Evolutionary conservation across 306 rosid genomes (phyloP).

Genomic region (peach (Prunus persica)): DNA sequence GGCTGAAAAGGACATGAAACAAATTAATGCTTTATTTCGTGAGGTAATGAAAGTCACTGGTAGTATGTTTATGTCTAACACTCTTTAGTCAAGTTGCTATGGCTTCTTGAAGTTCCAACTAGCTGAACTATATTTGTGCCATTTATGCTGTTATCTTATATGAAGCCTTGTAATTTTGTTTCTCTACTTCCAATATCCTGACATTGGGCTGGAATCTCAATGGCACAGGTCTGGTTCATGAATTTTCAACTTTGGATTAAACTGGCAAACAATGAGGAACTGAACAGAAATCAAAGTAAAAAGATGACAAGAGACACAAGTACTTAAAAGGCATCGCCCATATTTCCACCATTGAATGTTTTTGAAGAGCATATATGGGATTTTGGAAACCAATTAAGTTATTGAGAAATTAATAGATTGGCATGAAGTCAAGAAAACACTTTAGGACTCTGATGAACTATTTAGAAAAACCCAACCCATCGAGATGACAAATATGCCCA

Average conservation of each 20-base stretch:
- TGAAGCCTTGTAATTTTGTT: neutral
- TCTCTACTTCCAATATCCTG: too few relatives aligned
- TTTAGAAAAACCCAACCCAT: neutral
- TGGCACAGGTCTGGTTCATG: neutral
- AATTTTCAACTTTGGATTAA: neutral
- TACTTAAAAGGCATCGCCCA: neutral
- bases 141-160: neutral
- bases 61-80: neutral
- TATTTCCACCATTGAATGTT: neutral
- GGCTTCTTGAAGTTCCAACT: neutral
- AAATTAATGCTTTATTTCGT: constrained; percentile 68
- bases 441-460: neutral
- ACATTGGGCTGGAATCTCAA: neutral
- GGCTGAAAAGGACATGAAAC: constrained; percentile 88
- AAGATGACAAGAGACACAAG: neutral
- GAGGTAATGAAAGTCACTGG: constrained; percentile 57
- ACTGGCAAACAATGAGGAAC: neutral
- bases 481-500: neutral
- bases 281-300: too few relatives aligned
- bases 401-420: neutral
- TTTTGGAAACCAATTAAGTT: neutral
- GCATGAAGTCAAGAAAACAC: neutral
- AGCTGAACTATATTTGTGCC: neutral
- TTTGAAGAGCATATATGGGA: neutral
- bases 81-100: neutral